Evolutionary conservation across 495 filamentous ascomycete species (phyloP).

Genomic region (Bryoglossum gracile): DNA sequence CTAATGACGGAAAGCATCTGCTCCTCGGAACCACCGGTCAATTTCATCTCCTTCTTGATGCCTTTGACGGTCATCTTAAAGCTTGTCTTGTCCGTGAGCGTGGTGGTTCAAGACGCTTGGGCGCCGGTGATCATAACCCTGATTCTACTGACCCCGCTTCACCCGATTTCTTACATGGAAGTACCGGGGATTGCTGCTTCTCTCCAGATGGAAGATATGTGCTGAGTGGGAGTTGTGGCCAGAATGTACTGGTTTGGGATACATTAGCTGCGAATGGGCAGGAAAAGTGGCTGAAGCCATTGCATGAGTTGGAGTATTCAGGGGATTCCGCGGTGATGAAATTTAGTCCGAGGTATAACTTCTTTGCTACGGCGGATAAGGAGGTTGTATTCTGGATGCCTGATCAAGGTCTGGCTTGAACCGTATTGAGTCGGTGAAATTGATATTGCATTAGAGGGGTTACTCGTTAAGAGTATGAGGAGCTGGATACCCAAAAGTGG

Average conservation of each 20-base stretch:
- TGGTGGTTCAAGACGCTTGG: constrained; percentile 37
- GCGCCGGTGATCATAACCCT: constrained; percentile 37
- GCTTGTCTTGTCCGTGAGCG: constrained; percentile 48
- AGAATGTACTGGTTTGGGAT: constrained; percentile 82
- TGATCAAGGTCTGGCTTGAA: constrained; percentile 46
- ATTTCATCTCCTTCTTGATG: constrained; percentile 84
- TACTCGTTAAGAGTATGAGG: background rate
- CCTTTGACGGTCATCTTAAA: constrained; percentile 71
- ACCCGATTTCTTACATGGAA: constrained; percentile 31
- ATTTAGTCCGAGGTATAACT: constrained; percentile 84
- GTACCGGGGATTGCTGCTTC: constrained; percentile 77
- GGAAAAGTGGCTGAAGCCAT: constrained; percentile 57
- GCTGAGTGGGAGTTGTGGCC: constrained; percentile 63
- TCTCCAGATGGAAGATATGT: constrained; percentile 82
- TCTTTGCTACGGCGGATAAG: constrained; percentile 80
- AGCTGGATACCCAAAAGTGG: constrained; percentile 8
- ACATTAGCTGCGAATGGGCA: constrained; percentile 48
- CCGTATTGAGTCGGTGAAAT: background rate
- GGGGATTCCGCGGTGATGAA: constrained; percentile 67
- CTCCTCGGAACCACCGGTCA: constrained; percentile 71
- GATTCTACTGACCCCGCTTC: constrained; percentile 24
- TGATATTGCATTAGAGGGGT: background rate
- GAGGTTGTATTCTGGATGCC: constrained; percentile 90
- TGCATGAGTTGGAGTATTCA: constrained; percentile 54
- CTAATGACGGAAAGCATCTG: constrained; percentile 85